Evolutionary conservation across 345 rosid species (phyloP), one percentile per base, ranked within the genome.

Genomic region (Mercurialis annua): DNA sequence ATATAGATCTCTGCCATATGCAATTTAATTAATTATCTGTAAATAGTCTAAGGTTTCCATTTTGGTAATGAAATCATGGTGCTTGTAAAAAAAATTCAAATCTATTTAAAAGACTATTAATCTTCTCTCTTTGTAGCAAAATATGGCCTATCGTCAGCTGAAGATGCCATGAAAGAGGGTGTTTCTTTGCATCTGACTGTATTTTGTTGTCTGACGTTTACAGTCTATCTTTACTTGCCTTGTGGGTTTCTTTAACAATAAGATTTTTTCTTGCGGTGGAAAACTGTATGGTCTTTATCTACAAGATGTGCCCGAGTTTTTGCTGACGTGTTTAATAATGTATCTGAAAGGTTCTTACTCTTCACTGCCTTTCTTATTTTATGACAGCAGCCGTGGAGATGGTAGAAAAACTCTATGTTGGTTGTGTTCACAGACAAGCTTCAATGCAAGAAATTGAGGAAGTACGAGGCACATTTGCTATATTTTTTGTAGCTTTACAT

Each of bases 391-490:
- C 73, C 73, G 82, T 78, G 64, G 84, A 72, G 76, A 16, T 47
- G 71, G 79, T 77, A 50, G 89, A 85, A 24, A 92, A 90, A 71
- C 76, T 92, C 70, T 92, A 88, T 73, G 90, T 87, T 77, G 85
- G 96, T 73, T 73, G 85, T 73, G 72, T 92, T 67, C 80, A 76
- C 87, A 88, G 70, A 78, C 88, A 76, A 55, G 83, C 97, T 63
- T 73, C 92, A 55, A 82, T 71, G 77, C 53, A 63, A 68, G 98
- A 90, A 54, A 74, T 92, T 43, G 84, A 84, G 55, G 93, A 92
- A 79, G 96, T 92, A 84, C 75, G 77, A 55, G 31, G 40, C 31
- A 30, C 18, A 29, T 71, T 62, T 33, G 16, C 59, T 72, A 44
- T 18, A 44, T 58, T 47, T 51, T 47, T 36, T 55, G 4, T 65